Evolutionary conservation across 192 early-diverging fungal species (phyloP).

Genomic region (Coemansia sp.): DNA sequence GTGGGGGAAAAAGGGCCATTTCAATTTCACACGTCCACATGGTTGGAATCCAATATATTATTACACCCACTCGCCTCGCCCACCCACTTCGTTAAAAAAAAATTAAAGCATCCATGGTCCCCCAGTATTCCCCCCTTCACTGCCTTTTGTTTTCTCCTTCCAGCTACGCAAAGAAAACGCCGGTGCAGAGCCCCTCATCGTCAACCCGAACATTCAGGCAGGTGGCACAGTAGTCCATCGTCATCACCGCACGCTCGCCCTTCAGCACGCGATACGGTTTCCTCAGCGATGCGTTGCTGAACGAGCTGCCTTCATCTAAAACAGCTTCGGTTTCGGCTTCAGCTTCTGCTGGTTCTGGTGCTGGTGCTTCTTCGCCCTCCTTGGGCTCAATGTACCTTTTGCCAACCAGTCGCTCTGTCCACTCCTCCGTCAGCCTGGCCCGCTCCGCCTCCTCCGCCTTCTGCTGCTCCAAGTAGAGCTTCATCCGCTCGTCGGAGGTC

Average conservation of each 20-base stretch:
- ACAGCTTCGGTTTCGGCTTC: not conserved
- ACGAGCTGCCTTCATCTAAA: slow-evolving; percentile 2
- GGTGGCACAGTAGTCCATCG: slow-evolving; percentile 23
- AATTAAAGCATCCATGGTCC: no score
- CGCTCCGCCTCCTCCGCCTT: slow-evolving; percentile 11
- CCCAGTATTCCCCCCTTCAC: not conserved
- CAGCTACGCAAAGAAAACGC: slow-evolving; percentile 14
- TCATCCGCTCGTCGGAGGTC: not conserved
- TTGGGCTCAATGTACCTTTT: slow-evolving; percentile 10
- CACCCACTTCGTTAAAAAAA: no score
- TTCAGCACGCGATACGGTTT: slow-evolving; percentile 21
- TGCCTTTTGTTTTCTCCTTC: not conserved
- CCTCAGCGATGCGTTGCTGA: slow-evolving; percentile 10
- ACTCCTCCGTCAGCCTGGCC: slow-evolving; percentile 12
- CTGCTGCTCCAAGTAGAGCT: not conserved
- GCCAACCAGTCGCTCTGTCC: slow-evolving; percentile 16
- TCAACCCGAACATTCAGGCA: slow-evolving; percentile 31
- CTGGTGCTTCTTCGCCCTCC: not conserved
- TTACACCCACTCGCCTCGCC: no score
- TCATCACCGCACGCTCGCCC: slow-evolving; percentile 14
- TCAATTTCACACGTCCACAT: no score
- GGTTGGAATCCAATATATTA: no score
- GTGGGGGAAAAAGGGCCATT: no score
- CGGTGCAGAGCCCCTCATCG: slow-evolving; percentile 12
- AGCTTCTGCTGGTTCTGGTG: no score